Percentiles rank a stretch among this genome's conserved stretches.
These are phyloP conservation scores for Phlebiopsis gigantea DNA, from an alignment of 768 basidiomycete species.

Conservation along the genomic window DNA sequence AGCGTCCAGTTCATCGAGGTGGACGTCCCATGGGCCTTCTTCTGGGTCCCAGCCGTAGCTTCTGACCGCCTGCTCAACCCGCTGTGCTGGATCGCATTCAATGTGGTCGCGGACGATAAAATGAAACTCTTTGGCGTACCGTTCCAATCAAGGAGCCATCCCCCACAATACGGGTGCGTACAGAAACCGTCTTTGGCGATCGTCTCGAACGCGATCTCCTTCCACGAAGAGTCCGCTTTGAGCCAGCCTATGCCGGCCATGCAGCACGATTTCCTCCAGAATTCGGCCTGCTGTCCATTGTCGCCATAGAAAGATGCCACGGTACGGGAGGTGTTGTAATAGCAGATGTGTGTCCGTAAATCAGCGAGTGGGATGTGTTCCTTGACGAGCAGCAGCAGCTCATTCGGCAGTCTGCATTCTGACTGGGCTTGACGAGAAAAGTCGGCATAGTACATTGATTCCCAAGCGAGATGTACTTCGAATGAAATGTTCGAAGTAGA, in stretches of 20 bases:
- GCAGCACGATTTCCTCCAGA: constrained; percentile 13
- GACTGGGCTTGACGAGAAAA: not conserved
- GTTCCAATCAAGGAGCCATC: constrained; percentile 13
- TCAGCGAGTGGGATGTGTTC: constrained; percentile 12
- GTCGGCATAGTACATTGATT: constrained; percentile 1
- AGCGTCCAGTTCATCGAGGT: not conserved
- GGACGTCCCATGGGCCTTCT: constrained; percentile 11
- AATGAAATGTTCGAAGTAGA: too few species aligned
- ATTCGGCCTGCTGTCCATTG: constrained; percentile 11
- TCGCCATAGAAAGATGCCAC: constrained; percentile 18
- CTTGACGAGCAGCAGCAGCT: constrained; percentile 15
- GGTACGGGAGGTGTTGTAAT: constrained; percentile 13
- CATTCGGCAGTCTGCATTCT: constrained; percentile 11
- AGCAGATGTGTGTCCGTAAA: constrained; percentile 20
- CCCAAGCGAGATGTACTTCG: too few species aligned
- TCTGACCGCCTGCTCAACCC: constrained; percentile 4
- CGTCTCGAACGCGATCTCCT: constrained; percentile 16
- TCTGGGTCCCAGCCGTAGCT: constrained; percentile 13
- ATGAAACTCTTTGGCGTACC: constrained; percentile 5
- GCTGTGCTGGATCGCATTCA: not conserved
- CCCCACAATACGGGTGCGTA: constrained; percentile 15
- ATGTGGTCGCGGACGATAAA: not conserved
- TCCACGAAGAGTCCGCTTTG: constrained; percentile 13
- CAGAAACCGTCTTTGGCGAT: constrained; percentile 18
- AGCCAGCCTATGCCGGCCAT: constrained; percentile 14